Evolutionary conservation across 2,329 filamentous ascomycete species (phyloP).

Genomic region (Aspergillus eucalypticola): DNA sequence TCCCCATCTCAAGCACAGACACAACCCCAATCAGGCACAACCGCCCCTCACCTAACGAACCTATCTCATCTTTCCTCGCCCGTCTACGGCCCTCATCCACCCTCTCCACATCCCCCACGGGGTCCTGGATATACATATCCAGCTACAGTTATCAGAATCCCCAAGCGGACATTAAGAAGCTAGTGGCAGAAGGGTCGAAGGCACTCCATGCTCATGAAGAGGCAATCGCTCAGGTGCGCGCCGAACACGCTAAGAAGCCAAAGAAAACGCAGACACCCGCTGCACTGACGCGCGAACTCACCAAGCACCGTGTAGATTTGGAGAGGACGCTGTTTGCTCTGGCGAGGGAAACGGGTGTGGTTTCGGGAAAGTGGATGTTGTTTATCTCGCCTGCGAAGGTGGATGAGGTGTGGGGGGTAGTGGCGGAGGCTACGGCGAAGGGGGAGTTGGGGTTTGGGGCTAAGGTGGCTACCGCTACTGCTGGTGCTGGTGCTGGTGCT

Average conservation of each 20-base stretch:
- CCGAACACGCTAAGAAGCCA: slow-evolving; percentile 7
- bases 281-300: slow-evolving; percentile 47
- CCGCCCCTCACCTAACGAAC: slow-evolving; percentile 47
- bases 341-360: slow-evolving; percentile 60
- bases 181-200: slow-evolving; percentile 50
- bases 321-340: slow-evolving; percentile 60
- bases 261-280: slow-evolving; percentile 33
- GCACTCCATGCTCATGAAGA: slow-evolving; percentile 54
- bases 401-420: slow-evolving; percentile 53
- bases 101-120: slow-evolving; percentile 37
- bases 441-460: slow-evolving; percentile 71
- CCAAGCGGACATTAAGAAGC: slow-evolving; percentile 46
- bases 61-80: slow-evolving; percentile 63
- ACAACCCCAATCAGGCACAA: background rate
- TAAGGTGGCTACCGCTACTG: slow-evolving; percentile 66
- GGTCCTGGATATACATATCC: slow-evolving; percentile 72
- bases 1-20: background rate
- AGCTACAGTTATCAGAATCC: slow-evolving; percentile 53
- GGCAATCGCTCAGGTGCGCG: slow-evolving; percentile 21
- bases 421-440: slow-evolving; percentile 67
- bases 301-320: too few species aligned
- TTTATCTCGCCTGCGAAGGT: slow-evolving; percentile 25
- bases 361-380: slow-evolving; percentile 61
- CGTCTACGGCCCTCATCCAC: slow-evolving; percentile 70
- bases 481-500: slow-evolving; percentile 48